Evolutionary conservation across 176 grass and related monocot species (phyloP).

Genomic region (Hordeum marinum): DNA sequence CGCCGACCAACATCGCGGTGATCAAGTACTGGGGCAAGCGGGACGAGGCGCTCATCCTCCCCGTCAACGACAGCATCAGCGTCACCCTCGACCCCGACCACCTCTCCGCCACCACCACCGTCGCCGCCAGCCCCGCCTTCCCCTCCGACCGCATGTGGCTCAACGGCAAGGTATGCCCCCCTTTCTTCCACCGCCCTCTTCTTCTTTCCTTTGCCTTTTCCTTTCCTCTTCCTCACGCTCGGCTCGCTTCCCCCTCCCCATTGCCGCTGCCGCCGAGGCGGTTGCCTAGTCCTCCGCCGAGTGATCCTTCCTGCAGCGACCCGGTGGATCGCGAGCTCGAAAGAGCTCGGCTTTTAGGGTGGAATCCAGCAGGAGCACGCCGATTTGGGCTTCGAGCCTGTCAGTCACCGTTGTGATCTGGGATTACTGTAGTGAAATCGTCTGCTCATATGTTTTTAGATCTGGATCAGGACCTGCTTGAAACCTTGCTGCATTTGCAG

Average conservation of each 20-base stretch:
- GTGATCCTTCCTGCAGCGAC: not conserved
- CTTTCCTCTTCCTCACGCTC: not conserved
- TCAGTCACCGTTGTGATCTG: not conserved
- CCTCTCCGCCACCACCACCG: constrained; percentile 94
- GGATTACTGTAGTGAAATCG: not conserved
- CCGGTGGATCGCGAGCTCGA: not conserved
- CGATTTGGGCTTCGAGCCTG: not conserved
- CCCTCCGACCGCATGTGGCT: constrained; percentile 95
- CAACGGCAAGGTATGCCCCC: constrained; percentile 58
- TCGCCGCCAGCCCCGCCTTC: constrained; percentile 83
- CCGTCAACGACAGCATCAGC: constrained; percentile 94
- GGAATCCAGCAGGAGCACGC: not conserved
- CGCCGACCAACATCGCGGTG: constrained; percentile 96
- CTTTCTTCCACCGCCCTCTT: not conserved
- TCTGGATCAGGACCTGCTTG: not conserved
- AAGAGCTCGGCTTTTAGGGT: not conserved
- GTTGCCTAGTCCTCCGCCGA: too few relatives aligned
- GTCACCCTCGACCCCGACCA: constrained; percentile 91
- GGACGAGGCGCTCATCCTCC: constrained; percentile 88
- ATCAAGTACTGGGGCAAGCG: constrained; percentile 99
- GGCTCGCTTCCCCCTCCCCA: not conserved
- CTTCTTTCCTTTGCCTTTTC: not conserved
- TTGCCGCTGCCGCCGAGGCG: not conserved
- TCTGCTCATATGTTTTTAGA: not conserved
- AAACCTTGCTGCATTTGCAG: not conserved